Evolutionary conservation across 2,329 filamentous ascomycete genomes (phyloP).

Genomic region (Trichoderma breve): DNA sequence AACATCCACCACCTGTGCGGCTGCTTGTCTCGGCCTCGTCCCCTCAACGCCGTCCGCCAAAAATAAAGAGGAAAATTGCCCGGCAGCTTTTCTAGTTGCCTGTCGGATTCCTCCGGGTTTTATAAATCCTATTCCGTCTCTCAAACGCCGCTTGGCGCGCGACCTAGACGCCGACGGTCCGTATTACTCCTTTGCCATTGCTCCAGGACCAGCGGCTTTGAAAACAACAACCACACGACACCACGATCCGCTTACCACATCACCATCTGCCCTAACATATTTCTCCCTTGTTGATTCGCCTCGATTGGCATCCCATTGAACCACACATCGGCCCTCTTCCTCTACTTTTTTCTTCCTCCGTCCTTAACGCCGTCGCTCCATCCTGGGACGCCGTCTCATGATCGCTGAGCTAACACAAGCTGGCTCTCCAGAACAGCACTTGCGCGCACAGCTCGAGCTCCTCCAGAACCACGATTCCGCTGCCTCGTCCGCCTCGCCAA

Average conservation of each 20-base stretch:
- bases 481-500: conserved; percentile 31
- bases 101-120: neutral
- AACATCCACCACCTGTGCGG: neutral
- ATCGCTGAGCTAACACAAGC: conserved; percentile 7
- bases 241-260: neutral
- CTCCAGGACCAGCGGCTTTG: neutral
- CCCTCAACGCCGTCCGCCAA: neutral
- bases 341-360: neutral
- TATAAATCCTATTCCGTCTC: neutral
- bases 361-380: neutral
- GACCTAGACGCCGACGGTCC: conserved; percentile 9
- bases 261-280: neutral
- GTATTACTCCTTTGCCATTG: neutral
- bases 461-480: conserved; percentile 41
- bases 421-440: conserved; percentile 38
- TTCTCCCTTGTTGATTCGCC: neutral
- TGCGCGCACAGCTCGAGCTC: conserved; percentile 46
- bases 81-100: neutral
- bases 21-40: neutral
- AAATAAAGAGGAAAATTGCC: neutral
- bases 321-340: neutral
- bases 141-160: conserved; percentile 8
- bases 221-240: neutral
- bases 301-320: neutral
- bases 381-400: neutral